phyloP scores from a whole-genome alignment of 2,329 filamentous ascomycete species.

The Colletotrichum gloeosporioides region DNA sequence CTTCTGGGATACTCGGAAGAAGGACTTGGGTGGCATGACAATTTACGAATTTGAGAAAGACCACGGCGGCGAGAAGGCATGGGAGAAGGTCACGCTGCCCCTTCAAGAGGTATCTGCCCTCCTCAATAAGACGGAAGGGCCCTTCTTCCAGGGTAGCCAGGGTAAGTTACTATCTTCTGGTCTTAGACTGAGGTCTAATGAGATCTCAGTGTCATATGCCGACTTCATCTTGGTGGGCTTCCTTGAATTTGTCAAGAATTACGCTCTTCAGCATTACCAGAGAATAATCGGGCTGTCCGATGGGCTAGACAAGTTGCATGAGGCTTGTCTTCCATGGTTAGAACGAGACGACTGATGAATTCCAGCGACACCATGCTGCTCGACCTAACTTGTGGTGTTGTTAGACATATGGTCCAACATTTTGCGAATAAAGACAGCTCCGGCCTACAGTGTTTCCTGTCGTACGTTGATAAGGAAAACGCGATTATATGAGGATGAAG shows the following conservation, averaged over 20 bases:
- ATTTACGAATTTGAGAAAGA: conserved; percentile 54
- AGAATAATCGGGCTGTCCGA: not conserved
- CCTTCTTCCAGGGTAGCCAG: conserved; percentile 64
- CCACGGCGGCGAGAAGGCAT: conserved; percentile 54
- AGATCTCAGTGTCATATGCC: conserved; percentile 42
- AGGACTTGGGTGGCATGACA: conserved; percentile 51
- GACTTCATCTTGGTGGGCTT: conserved; percentile 62
- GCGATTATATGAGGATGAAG: not conserved
- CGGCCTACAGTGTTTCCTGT: not conserved
- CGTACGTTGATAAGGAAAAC: not conserved
- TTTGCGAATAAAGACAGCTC: not conserved
- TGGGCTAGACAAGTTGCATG: not conserved
- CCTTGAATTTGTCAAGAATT: conserved; percentile 47
- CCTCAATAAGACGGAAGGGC: conserved; percentile 63
- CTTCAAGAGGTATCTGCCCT: conserved; percentile 44
- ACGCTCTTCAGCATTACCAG: conserved; percentile 21
- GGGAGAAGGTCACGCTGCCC: conserved; percentile 44
- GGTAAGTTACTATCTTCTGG: conserved; percentile 31
- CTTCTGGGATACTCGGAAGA: conserved; percentile 58
- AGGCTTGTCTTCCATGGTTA: not conserved
- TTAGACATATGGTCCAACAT: not conserved
- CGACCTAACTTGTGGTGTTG: not conserved
- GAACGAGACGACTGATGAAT: not conserved
- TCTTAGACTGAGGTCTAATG: not conserved
- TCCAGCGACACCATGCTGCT: not conserved